These are phyloP conservation scores for Boletus semigastroideus DNA, from an alignment of 1,284 basidiomycete genomes.

Conservation along the genomic window DNA sequence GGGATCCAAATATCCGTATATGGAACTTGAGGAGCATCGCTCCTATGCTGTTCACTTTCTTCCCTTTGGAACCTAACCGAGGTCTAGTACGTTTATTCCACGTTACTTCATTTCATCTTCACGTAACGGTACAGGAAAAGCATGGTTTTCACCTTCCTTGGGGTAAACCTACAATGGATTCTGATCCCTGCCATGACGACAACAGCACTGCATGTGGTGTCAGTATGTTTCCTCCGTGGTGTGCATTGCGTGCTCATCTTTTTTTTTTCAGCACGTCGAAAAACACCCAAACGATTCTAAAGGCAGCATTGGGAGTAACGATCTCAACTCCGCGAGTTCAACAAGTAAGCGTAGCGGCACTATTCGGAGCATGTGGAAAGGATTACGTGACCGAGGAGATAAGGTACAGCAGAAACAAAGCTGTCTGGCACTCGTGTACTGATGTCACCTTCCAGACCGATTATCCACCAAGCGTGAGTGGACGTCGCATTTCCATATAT, in stretches of 20 bases:
- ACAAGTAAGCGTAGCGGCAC: neutral
- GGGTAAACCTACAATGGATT: neutral
- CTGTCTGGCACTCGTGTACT: neutral
- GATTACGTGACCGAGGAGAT: neutral
- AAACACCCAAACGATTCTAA: neutral
- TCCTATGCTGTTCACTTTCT: constrained; percentile 18
- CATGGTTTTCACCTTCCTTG: neutral
- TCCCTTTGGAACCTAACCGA: constrained; percentile 14
- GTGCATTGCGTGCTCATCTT: neutral
- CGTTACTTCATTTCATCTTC: neutral
- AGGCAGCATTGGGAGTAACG: neutral
- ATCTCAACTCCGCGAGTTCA: neutral
- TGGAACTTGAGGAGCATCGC: constrained; percentile 16
- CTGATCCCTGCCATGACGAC: neutral
- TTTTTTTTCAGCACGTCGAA: constrained; percentile 1
- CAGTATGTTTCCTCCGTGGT: neutral
- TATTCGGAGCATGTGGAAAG: neutral
- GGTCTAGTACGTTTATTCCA: constrained; percentile 6
- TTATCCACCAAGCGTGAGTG: constrained; percentile 9
- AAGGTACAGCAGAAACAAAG: constrained; percentile 7
- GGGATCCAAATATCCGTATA: constrained; percentile 14
- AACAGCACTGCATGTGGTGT: neutral
- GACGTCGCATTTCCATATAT: neutral
- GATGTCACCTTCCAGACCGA: constrained; percentile 4
- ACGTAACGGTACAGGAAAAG: neutral